These are phyloP conservation scores for Hypholoma fasciculare DNA, from an alignment of 768 basidiomycete species.

Conservation along the genomic window DNA sequence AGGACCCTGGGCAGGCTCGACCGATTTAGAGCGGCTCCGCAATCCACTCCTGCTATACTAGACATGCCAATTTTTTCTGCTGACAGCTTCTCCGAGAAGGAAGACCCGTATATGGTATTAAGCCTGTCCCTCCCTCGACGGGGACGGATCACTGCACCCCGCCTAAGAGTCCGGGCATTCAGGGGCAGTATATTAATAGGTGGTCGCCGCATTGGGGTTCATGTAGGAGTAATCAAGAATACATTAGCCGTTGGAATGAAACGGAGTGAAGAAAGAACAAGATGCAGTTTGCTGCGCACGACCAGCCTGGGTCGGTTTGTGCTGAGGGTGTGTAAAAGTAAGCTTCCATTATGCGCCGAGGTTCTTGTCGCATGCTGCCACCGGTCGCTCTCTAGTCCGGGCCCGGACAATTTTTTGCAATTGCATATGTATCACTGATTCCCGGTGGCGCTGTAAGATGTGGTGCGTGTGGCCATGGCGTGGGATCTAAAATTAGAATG, in stretches of 20 bases:
- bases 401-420: too few relatives aligned
- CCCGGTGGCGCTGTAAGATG: too few relatives aligned
- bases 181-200: neutral
- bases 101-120: neutral
- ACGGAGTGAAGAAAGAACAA: neutral
- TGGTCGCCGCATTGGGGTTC: neutral
- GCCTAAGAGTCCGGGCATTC: neutral
- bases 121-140: neutral
- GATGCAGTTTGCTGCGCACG: neutral
- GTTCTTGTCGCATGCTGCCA: too few relatives aligned
- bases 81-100: slow-evolving; percentile 1
- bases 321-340: neutral
- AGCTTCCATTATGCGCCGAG: neutral
- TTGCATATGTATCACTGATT: too few relatives aligned
- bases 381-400: too few relatives aligned
- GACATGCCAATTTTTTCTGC: slow-evolving; percentile 3
- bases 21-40: neutral
- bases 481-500: too few relatives aligned
- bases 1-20: neutral
- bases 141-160: slow-evolving; percentile 1
- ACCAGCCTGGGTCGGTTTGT: neutral
- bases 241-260: neutral
- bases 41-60: neutral
- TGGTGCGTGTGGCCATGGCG: too few relatives aligned
- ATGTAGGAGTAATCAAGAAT: too few relatives aligned